phyloP scores from a whole-genome alignment of 2,329 filamentous ascomycete genomes.

The Capronia coronata region DNA sequence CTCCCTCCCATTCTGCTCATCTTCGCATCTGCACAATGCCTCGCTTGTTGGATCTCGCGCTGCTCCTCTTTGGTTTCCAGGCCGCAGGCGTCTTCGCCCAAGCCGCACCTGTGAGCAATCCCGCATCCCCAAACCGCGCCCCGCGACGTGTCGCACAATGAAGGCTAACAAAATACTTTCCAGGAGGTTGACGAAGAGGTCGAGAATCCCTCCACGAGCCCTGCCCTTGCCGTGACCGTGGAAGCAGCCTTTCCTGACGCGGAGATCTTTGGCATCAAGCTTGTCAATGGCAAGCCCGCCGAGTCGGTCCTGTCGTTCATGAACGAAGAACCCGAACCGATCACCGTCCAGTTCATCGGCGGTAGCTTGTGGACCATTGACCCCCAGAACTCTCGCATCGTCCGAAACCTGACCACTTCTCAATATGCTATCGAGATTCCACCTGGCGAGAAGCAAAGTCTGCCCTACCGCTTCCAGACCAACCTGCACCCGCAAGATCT shows the following conservation, averaged over 20 bases:
- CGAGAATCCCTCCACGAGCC: constrained; percentile 58
- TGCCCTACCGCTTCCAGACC: constrained; percentile 71
- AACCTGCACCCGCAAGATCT: constrained; percentile 93
- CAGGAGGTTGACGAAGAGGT: constrained; percentile 56
- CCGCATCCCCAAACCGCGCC: constrained; percentile 22
- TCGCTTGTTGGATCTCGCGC: constrained; percentile 63
- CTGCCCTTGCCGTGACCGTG: constrained; percentile 50
- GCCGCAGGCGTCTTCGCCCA: constrained; percentile 60
- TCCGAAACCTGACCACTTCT: constrained; percentile 78
- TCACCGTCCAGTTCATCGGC: constrained; percentile 69
- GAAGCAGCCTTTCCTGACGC: constrained; percentile 55
- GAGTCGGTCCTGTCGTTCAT: constrained; percentile 72
- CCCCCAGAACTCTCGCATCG: constrained; percentile 51
- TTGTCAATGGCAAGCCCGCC: constrained; percentile 85
- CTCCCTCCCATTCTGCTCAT: neutral
- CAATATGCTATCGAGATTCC: constrained; percentile 68
- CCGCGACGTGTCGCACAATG: constrained; percentile 7
- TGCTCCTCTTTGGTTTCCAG: constrained; percentile 65
- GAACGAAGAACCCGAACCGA: constrained; percentile 72
- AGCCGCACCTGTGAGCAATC: constrained; percentile 35
- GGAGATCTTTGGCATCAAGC: constrained; percentile 89
- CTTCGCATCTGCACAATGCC: constrained; percentile 53
- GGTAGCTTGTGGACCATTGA: constrained; percentile 63
- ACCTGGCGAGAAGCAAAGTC: constrained; percentile 57
- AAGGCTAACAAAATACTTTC: constrained; percentile 6